Conservation (phyloP, 2,329 filamentous ascomycete genomes). For the Ophiocordyceps sinensis region DNA sequence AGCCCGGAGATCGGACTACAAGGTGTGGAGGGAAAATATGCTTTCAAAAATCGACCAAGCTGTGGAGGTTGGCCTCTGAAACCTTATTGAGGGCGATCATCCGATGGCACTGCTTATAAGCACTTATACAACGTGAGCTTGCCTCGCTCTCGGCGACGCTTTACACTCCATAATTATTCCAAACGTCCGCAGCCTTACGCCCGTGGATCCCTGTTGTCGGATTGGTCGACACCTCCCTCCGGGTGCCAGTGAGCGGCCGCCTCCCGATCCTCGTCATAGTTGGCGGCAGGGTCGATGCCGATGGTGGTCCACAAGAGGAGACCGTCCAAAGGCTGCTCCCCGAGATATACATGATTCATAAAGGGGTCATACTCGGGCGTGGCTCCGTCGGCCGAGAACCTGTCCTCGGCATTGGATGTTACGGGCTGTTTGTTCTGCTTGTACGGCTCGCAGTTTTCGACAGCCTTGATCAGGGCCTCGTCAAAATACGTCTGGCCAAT, state of each 20-base stretch:
- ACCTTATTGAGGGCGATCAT: neutral
- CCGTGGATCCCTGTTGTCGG: neutral
- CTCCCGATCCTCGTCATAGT: constrained; percentile 1
- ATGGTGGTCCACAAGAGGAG: constrained; percentile 39
- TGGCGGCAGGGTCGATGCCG: constrained; percentile 24
- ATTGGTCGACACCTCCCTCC: constrained; percentile 1
- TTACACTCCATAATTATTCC: neutral
- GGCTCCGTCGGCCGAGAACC: constrained; percentile 24
- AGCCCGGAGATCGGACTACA: constrained; percentile 44
- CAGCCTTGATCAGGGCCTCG: constrained; percentile 31
- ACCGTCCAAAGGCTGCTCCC: constrained; percentile 34
- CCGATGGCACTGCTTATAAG: neutral
- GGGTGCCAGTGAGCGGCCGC: constrained; percentile 3
- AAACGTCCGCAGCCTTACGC: neutral
- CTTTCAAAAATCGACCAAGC: constrained; percentile 39
- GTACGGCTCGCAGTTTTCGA: constrained; percentile 32
- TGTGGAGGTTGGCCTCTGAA: neutral
- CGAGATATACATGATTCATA: constrained; percentile 41
- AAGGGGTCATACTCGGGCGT: constrained; percentile 40
- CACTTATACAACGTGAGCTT: neutral
- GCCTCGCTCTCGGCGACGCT: neutral
- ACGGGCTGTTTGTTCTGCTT: constrained; percentile 24
- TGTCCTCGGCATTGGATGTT: constrained; percentile 36
- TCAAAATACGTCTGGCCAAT: constrained; percentile 49
- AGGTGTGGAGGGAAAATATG: constrained; percentile 48